Base-by-base conservation (phyloP, 1,139 yeast species). In the Scheffersomyces illinoinensis region DNA sequence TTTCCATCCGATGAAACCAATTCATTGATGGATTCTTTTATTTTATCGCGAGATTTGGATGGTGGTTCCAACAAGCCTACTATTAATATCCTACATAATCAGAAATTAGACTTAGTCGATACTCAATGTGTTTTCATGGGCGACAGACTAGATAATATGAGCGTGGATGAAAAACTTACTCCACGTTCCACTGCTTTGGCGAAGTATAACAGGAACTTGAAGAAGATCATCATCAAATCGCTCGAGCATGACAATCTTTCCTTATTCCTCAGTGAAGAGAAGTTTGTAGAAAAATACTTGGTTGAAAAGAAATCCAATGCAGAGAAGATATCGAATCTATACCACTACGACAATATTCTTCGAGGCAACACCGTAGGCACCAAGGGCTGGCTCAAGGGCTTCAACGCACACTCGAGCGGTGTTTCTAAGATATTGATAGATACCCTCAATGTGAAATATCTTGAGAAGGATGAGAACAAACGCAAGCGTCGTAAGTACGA, bases 171-270 rank as follows among this genome's bases (percentile, higher is more conserved):
- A 1, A 68, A 61, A 19, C 65, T 76, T 17, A 20, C 67, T 46
- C 66, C 77, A 1, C 63, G 73, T 3, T 73, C 78, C 17, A 80
- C 81, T 1, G 75, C 78, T 0, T 63, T 71, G 14, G 69, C 68
- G 17, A 74, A 76, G 56, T 73, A 71, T 63, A 67, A 71, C 54
- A 49, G 55, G 2, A 72, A 70, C 64, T 68, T 73, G 58, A 71
- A 67, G 61, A 73, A 64, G 57, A 73, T 69, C 14, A 65, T 72
- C 14, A 60, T 59, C 8, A 69, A 71, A 52, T 76, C 81, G 1
- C 67, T 76, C n/a, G 64, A 61, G 6, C 61, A 65, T 18, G 64
- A 67, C 0, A 67, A 64, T 1, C 56, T 76, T 10, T 48, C 62
- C 18, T 66, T 67, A 7, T 71, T 70, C 54, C 61, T 74, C 33